phyloP scores from a whole-genome alignment of 1,139 yeast species.

The Geotrichum citri-aurantii region DNA sequence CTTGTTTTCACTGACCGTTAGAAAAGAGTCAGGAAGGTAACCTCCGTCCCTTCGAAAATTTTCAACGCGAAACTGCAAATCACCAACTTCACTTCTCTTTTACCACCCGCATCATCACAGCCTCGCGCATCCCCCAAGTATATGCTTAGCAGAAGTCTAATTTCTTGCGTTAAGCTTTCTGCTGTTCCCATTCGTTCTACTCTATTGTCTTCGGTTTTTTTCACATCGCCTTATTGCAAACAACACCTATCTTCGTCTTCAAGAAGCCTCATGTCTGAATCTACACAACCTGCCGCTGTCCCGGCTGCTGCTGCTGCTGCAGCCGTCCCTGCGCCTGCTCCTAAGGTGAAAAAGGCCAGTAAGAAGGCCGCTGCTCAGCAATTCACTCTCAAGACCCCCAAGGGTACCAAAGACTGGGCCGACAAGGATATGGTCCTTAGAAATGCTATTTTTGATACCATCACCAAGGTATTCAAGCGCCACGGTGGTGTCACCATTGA shows the following conservation, averaged over 20 bases:
- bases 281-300: constrained; percentile 15
- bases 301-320: constrained; percentile 18
- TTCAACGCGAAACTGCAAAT: not conserved
- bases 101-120: not conserved
- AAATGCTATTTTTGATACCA: constrained; percentile 71
- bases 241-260: constrained; percentile 31
- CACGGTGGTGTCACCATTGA: constrained; percentile 98
- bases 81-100: not conserved
- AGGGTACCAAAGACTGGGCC: constrained; percentile 96
- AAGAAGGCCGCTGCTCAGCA: constrained; percentile 31
- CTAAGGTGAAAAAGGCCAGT: constrained; percentile 12
- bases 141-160: not conserved
- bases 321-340: constrained; percentile 15
- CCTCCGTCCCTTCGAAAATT: not conserved
- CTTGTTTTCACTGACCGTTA: not conserved
- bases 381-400: constrained; percentile 85
- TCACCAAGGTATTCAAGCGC: constrained; percentile 69
- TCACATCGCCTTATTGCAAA: constrained; percentile 33
- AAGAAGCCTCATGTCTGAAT: constrained; percentile 1
- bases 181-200: not conserved
- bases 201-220: not conserved
- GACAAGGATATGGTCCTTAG: constrained; percentile 95
- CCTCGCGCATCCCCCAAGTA: not conserved
- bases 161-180: not conserved
- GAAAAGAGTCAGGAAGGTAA: not conserved